Percentiles rank a stretch among this genome's conserved stretches.
phyloP scores from a whole-genome alignment of 495 filamentous ascomycete species.

The Aspergillus sparsus region DNA sequence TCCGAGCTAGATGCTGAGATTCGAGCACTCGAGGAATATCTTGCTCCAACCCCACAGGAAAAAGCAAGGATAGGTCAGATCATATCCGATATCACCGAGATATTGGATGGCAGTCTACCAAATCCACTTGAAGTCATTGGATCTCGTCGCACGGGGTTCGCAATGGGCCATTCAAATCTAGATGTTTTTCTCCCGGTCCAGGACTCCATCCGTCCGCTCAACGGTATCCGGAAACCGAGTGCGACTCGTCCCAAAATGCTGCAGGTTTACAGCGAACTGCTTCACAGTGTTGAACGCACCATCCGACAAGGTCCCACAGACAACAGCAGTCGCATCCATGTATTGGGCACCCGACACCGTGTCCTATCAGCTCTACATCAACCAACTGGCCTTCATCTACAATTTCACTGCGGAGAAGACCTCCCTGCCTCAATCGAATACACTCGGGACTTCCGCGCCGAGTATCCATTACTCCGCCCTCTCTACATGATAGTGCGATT shows the following conservation, averaged over 20 bases:
- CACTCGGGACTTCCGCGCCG: conserved; percentile 46
- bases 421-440: conserved; percentile 38
- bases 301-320: conserved; percentile 21
- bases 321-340: conserved; percentile 20
- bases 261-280: conserved; percentile 22
- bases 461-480: conserved; percentile 50
- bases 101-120: conserved; percentile 26
- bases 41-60: conserved; percentile 41
- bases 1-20: conserved; percentile 48
- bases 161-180: conserved; percentile 51
- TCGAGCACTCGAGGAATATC: conserved; percentile 45
- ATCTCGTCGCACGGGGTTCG: conserved; percentile 56
- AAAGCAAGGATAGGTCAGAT: conserved; percentile 30
- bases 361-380: conserved; percentile 40
- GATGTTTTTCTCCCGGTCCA: conserved; percentile 43
- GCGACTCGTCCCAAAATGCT: conserved; percentile 33
- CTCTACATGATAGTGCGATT: conserved; percentile 51
- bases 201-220: conserved; percentile 23
- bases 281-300: conserved; percentile 26
- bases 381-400: conserved; percentile 49
- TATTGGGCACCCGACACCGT: conserved; percentile 9
- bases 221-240: conserved; percentile 34
- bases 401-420: conserved; percentile 44
- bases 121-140: conserved; percentile 49
- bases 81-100: conserved; percentile 26